phyloP scores from a whole-genome alignment of 345 rosid genomes.

The Lepidium aucheri region DNA sequence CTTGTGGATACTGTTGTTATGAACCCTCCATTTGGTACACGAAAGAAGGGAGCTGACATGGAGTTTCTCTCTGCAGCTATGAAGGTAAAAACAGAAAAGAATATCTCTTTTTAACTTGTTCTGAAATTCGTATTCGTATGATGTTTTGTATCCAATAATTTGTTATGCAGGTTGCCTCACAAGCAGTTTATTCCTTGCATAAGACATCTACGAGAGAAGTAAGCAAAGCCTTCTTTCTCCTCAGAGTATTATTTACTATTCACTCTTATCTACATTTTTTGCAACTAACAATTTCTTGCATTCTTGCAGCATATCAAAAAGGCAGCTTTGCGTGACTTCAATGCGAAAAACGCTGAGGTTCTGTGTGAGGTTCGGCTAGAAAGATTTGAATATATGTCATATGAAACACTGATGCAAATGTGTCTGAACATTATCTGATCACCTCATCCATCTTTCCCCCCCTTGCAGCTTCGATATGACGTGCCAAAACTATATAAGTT shows the following conservation, averaged over 20 bases:
- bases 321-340: conserved; percentile 62
- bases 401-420: background rate
- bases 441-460: background rate
- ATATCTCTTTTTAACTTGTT: background rate
- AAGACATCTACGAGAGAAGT: conserved; percentile 98
- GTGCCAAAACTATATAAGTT: conserved; percentile 79
- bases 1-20: conserved; percentile 75
- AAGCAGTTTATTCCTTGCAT: conserved; percentile 93
- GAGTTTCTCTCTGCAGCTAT: conserved; percentile 66
- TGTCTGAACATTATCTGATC: background rate
- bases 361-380: conserved; percentile 58
- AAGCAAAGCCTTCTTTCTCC: conserved; percentile 13
- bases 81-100: conserved; percentile 35
- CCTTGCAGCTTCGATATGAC: conserved; percentile 62
- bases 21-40: conserved; percentile 98
- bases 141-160: background rate
- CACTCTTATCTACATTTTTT: background rate
- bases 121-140: background rate
- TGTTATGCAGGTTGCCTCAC: conserved; percentile 53
- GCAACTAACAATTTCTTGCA: background rate
- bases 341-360: conserved; percentile 84
- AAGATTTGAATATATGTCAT: background rate
- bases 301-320: conserved; percentile 60
- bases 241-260: background rate
- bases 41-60: conserved; percentile 89